Conservation (phyloP, 225 moss, liverwort and hornwort genomes). For the Sphagnum contortum region DNA sequence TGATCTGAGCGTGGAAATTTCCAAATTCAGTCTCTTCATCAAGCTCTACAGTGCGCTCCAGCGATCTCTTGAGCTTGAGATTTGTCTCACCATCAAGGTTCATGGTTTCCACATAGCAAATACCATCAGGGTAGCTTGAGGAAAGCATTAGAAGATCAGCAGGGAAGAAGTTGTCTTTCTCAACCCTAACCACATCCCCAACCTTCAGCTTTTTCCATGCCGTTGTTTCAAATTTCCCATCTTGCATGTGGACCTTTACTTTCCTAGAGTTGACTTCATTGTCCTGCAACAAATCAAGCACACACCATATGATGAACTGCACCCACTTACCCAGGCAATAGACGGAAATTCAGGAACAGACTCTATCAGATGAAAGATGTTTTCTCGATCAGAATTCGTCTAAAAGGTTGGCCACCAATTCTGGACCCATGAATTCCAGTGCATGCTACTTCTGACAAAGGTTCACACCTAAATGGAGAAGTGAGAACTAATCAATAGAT, state of each 20-base stretch:
- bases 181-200: constrained; percentile 89
- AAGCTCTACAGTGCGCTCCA: constrained; percentile 81
- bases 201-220: constrained; percentile 88
- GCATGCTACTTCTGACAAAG: background rate
- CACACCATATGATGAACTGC: background rate
- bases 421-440: too few relatives aligned
- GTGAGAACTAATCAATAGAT: background rate
- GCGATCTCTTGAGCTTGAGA: constrained; percentile 74
- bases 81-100: constrained; percentile 98
- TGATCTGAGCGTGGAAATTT: constrained; percentile 50
- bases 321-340: background rate
- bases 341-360: background rate
- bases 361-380: background rate
- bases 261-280: constrained; percentile 84
- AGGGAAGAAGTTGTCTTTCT: constrained; percentile 90
- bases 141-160: constrained; percentile 95
- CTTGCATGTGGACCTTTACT: constrained; percentile 54
- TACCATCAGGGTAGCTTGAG: constrained; percentile 83
- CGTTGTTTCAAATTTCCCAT: constrained; percentile 56
- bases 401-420: too few relatives aligned
- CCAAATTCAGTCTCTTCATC: constrained; percentile 69
- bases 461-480: background rate
- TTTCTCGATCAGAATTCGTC: background rate
- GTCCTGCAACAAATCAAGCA: constrained; percentile 39
- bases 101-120: constrained; percentile 99